Evolutionary conservation across 345 rosid species (phyloP).

Genomic region (Diplotaxis tenuifolia): DNA sequence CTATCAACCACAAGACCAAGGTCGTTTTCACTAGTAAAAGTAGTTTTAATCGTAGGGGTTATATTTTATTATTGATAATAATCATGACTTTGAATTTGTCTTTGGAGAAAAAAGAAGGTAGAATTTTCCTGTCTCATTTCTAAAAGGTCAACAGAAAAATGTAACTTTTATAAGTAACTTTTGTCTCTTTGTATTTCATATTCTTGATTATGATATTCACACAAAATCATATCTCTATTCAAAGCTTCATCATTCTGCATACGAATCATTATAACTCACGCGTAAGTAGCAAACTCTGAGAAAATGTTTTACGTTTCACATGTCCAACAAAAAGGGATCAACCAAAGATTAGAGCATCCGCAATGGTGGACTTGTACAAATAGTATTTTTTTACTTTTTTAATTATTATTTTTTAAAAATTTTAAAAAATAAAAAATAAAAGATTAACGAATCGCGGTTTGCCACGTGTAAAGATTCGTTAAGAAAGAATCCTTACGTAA

Average conservation of each 20-base stretch:
- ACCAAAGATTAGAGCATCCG: neutral
- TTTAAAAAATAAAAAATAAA: too few species aligned
- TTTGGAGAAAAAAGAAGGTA: slow-evolving; percentile 24
- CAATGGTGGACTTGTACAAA: too few species aligned
- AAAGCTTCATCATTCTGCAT: slow-evolving; percentile 35
- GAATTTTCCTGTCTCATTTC: slow-evolving; percentile 10
- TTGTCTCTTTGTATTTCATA: slow-evolving; percentile 27
- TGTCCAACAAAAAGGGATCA: neutral
- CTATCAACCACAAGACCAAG: neutral
- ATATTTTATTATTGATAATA: slow-evolving; percentile 22
- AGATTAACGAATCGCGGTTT: too few species aligned
- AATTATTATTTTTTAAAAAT: too few species aligned
- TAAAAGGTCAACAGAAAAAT: slow-evolving; percentile 33
- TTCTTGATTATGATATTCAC: slow-evolving; percentile 24
- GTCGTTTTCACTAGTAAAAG: slow-evolving; percentile 26
- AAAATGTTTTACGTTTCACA: slow-evolving; percentile 17
- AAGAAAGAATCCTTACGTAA: too few species aligned
- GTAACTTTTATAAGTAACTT: slow-evolving; percentile 31
- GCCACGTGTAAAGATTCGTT: too few species aligned
- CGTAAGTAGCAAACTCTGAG: slow-evolving; percentile 23
- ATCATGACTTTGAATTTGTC: slow-evolving; percentile 34
- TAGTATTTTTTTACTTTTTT: too few species aligned
- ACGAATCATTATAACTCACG: slow-evolving; percentile 31
- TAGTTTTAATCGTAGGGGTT: slow-evolving; percentile 24
- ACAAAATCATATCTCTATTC: slow-evolving; percentile 30